These are phyloP conservation scores for Lactifluus rugatus DNA, from an alignment of 768 basidiomycete genomes.

Conservation along the genomic window DNA sequence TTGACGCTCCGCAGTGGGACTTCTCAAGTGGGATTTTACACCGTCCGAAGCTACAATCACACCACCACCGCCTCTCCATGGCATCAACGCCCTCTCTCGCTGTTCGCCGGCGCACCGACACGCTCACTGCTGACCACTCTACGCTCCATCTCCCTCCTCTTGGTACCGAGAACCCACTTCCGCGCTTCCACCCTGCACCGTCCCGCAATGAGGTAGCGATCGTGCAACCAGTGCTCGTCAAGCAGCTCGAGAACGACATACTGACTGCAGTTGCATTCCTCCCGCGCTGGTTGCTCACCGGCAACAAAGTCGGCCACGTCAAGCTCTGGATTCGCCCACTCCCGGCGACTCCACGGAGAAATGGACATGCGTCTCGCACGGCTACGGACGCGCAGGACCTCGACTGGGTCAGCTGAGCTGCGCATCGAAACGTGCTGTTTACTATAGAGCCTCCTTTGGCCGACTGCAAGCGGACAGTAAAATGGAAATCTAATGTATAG, in stretches of 20 bases:
- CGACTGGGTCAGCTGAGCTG: conserved; percentile 10
- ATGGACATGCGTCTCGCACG: conserved; percentile 9
- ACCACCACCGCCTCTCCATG: conserved; percentile 68
- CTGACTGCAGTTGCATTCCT: conserved; percentile 67
- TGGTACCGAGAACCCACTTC: conserved; percentile 33
- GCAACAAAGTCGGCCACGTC: conserved; percentile 66
- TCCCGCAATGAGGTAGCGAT: conserved; percentile 84
- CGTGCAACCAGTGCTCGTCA: conserved; percentile 85
- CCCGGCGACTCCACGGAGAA: conserved; percentile 23
- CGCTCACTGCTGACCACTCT: conserved; percentile 36
- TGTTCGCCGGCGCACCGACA: conserved; percentile 39
- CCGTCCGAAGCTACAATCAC: conserved; percentile 64
- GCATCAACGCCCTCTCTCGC: conserved; percentile 70
- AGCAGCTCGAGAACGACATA: conserved; percentile 72
- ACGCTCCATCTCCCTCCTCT: conserved; percentile 44
- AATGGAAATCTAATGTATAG: conserved; percentile 4
- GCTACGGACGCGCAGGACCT: conserved; percentile 8
- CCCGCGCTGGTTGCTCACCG: conserved; percentile 68
- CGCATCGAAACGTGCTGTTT: not conserved
- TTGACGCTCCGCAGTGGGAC: conserved; percentile 61
- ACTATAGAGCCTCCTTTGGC: not conserved
- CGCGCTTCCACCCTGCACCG: conserved; percentile 78
- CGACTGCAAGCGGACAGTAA: not conserved
- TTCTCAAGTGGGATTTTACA: conserved; percentile 89
- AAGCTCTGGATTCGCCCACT: conserved; percentile 81